Evolutionary conservation across 768 basidiomycete genomes (phyloP), one percentile per base, ranked within the genome.

Genomic region (Tephrocybe sp.): DNA sequence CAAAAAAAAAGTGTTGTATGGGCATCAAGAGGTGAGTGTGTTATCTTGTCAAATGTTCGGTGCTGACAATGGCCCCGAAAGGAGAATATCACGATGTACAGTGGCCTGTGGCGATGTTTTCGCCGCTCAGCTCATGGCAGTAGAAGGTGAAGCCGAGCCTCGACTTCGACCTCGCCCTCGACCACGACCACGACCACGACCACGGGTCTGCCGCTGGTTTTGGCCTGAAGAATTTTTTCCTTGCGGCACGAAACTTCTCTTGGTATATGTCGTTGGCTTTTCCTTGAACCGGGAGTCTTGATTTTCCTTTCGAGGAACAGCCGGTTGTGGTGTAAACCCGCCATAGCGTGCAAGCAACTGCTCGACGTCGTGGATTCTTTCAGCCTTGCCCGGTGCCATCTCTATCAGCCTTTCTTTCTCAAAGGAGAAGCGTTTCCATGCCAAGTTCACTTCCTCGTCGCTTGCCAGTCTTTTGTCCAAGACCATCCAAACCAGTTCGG

Each of bases 401-500:
- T 61, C 52, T 52, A 58, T 51, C 55, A 61, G 39, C 55, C 51
- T 31, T 34, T 54, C 54, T 55, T 60, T 58, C 5, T 63, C 58
- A 27, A 75, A 76, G 10, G 69, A 75, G 21, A 77, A 66, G 58
- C 69, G 71, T 16, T 66, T 60, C 83, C 80, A 85, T 0, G 74
- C 73, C 27, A 75, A 65, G 51, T 66, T 68, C 47, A 83, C 75
- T 22, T 83, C 82, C 15, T 73, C 61, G 33, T 68, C 52, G 42
- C 64, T 71, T 22, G 78, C 75, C 19, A 88, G 70, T n/a, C 68
- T 68, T 37, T 75, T 80, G 41, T 85, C 76, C 23, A 88, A 75
- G 42, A 88, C 65, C 67, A 78, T 70, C 76, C 78, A 84, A 21
- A 86, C 78, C 29, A 81, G 67, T 56, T 86, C 79, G 9, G 85